Evolutionary conservation across 2,329 filamentous ascomycete genomes (phyloP), one percentile per base, ranked within the genome.

Genomic region (Cercospora zeina): DNA sequence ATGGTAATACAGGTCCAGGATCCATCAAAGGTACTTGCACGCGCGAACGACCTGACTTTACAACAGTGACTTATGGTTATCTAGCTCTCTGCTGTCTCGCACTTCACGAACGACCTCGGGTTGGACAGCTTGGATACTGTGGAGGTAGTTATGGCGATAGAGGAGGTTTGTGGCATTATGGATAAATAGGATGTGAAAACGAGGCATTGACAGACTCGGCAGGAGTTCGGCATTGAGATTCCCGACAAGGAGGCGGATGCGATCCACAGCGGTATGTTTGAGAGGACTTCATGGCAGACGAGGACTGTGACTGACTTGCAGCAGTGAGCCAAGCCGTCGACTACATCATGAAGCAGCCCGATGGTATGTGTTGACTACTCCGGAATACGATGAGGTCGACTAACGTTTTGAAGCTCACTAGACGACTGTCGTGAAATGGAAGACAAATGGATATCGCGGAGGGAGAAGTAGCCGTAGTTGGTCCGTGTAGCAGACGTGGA

Each of bases 141-240:
- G 68, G 95, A 99, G 85, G 95, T 99, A 70, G 95, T 99, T 73
- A 99, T 99, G 95, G 95, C 95, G 70, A 97, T 99, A 80, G 95
- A 99, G 86, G 95, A 99, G 88, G 89, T 92, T 61, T 27, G 72
- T 70, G 49, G 55, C 51, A 59, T 47, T 47, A 66, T 57, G 30
- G 58, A 62, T 67, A 53, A 71, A 62, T 81, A 83, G 74, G 74
- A 87, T 87, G 76, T 86, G 51, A 60, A 45, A 24, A 39, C 55
- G 68, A 75, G 58, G 75, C 66, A 65, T 58, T 58, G 56, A 58
- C 56, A 51, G 30, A n/a, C 10, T 27, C 5, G 42, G 72, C 72
- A 88, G 86, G 87, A 89, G 75, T 89, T 89, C 80, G 89, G 91
- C 89, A 95, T 97, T 78, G 93, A 97, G 85, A 97, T 97, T 74